Percentiles rank a stretch among this genome's conserved stretches.
Evolutionary conservation across 1,139 yeast species (phyloP).

Genomic region (Lodderomyces margitis): DNA sequence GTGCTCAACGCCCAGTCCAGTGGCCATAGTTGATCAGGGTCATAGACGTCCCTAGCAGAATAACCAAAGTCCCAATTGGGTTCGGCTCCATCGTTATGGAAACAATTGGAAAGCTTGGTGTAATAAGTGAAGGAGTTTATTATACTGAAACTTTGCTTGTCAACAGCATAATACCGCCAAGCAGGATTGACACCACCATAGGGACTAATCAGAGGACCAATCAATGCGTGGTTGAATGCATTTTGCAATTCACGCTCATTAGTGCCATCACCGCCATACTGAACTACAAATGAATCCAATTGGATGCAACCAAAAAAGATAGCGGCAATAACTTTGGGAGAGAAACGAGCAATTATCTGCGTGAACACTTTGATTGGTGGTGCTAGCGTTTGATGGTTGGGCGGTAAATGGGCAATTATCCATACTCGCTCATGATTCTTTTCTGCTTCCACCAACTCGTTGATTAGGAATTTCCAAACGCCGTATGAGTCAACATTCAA

Average conservation of each 20-base stretch:
- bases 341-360: conserved; percentile 28
- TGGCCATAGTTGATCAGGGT: conserved; percentile 29
- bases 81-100: conserved; percentile 28
- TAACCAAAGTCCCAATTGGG: conserved; percentile 31
- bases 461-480: conserved; percentile 28
- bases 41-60: conserved; percentile 29
- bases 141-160: conserved; percentile 27
- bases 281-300: conserved; percentile 26
- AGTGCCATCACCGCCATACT: conserved; percentile 23
- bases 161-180: conserved; percentile 34
- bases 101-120: conserved; percentile 27
- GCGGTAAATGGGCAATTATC: conserved; percentile 33
- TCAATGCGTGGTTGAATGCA: conserved; percentile 28
- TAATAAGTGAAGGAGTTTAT: conserved; percentile 30
- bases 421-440: conserved; percentile 29
- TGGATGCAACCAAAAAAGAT: conserved; percentile 30
- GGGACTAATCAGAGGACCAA: conserved; percentile 32
- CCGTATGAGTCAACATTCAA: conserved; percentile 26
- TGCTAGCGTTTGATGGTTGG: conserved; percentile 22
- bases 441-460: conserved; percentile 30
- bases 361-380: conserved; percentile 26
- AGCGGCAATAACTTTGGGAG: conserved; percentile 34
- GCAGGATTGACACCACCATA: conserved; percentile 29
- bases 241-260: conserved; percentile 17
- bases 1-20: conserved; percentile 23